Base-by-base conservation (phyloP, 192 early-diverging fungal genomes). In the Gaertneriomyces sp. region DNA sequence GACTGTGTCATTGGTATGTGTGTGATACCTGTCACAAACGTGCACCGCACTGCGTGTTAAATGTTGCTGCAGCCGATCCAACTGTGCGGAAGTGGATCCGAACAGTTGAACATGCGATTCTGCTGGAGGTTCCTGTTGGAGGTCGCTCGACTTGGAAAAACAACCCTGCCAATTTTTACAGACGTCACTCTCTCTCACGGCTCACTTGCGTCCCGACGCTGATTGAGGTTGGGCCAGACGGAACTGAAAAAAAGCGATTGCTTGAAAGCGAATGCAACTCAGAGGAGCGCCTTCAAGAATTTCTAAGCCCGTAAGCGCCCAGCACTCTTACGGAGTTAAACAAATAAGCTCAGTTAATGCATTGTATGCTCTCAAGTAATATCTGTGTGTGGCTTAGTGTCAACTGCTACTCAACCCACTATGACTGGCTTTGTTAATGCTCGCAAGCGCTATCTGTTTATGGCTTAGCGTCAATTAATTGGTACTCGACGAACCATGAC, bases 1-100 rank as follows among this genome's bases (percentile, higher is more conserved):
- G 79, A 81, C 57, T 81, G 79, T 64, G 76, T 78, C 14, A 73
- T 73, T 66, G 76, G 71, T 73, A 61, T 11, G 19, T 66, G 33
- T 7, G 10, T 59, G 42, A 8, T 19, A 41, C 19, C 46, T 14
- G 2, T 25, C 42, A 4, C 44, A 8, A 33, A 2, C n/a, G 1
- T 14, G 12, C 12, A n/a, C 7, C 8, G 60, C 19, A 14, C 17
- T 45, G 10, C 8, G 38, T 16, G 50, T 12, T 39, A 10, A n/a
- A 39, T 3, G 12, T 43, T 19, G 42, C 38, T 57, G 17, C 64
- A 74, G 73, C 79, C 44, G 74, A 75, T 60, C 79, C 79, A 11
- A 38, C 79, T n/a, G 61, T 81, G 44, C 72, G 72, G 42, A 74
- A 70, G 51, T 53, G 60, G 4, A 17, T 78, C 14, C 17, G 55